phyloP scores from a whole-genome alignment of 306 rosid genomes.

The Vigna mungo region DNA sequence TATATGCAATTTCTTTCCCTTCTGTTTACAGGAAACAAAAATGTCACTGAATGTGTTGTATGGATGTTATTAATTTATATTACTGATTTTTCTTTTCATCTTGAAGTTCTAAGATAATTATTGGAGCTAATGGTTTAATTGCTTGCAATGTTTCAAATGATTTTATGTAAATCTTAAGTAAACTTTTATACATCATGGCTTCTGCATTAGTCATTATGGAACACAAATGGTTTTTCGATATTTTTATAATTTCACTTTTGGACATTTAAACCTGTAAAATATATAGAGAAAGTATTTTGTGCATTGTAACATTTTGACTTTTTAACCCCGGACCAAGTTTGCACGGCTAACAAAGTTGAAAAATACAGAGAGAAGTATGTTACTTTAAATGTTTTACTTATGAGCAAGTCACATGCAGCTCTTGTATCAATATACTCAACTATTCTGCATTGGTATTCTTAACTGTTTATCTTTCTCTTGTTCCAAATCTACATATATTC shows the following conservation, averaged over 20 bases:
- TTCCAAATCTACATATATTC: conserved; percentile 4
- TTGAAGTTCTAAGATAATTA: conserved; percentile 34
- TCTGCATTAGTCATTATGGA: conserved; percentile 3
- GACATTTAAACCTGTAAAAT: conserved; percentile 1
- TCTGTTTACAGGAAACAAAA: conserved; percentile 23
- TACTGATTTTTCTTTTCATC: conserved; percentile 17
- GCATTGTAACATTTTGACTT: conserved; percentile 31
- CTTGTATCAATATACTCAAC: conserved; percentile 23
- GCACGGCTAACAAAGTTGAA: conserved; percentile 3
- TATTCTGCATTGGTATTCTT: conserved; percentile 5
- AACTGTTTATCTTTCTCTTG: conserved; percentile 21
- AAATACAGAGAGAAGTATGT: conserved; percentile 9
- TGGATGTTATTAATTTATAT: background rate
- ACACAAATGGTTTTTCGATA: conserved; percentile 17
- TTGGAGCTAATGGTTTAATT: conserved; percentile 33
- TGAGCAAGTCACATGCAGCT: conserved; percentile 16
- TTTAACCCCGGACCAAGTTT: conserved; percentile 27
- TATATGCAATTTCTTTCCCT: background rate
- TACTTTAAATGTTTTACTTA: conserved; percentile 1
- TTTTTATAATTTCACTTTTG: conserved; percentile 20
- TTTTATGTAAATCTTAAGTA: background rate
- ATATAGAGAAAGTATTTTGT: background rate
- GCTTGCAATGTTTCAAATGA: conserved; percentile 28
- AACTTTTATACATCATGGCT: background rate
- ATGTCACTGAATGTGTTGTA: conserved; percentile 12